phyloP scores from a whole-genome alignment of 257 asterid genomes.

The Voacanga thouarsii region DNA sequence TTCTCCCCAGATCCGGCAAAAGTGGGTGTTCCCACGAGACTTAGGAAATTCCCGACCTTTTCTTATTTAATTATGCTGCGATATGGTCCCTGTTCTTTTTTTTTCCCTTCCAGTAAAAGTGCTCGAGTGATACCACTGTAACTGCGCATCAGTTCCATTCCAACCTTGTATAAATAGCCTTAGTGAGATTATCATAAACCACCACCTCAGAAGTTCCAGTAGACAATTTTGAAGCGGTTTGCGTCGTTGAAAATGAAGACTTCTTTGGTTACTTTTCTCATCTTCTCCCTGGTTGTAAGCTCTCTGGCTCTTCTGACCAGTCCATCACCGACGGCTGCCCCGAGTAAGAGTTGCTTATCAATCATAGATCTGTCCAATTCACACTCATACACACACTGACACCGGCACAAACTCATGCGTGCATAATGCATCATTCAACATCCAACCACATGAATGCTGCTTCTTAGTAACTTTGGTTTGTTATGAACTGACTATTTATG shows the following conservation, averaged over 20 bases:
- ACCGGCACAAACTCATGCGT: too few species aligned
- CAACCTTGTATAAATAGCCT: neutral
- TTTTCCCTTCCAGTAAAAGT: neutral
- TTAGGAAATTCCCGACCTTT: neutral
- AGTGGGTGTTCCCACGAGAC: neutral
- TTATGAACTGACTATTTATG: neutral
- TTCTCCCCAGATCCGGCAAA: neutral
- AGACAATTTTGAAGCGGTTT: neutral
- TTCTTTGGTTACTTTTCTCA: slow-evolving; percentile 19
- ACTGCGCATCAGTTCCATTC: neutral
- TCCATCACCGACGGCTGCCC: slow-evolving; percentile 9
- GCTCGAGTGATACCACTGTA: neutral
- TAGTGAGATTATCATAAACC: neutral
- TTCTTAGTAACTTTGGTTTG: too few species aligned
- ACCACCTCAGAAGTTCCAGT: neutral
- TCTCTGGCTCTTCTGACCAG: slow-evolving; percentile 23
- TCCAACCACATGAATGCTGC: neutral
- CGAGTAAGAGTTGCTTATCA: slow-evolving; percentile 14
- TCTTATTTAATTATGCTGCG: too few species aligned
- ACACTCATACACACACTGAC: neutral
- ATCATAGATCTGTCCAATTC: neutral
- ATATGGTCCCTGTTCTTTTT: neutral
- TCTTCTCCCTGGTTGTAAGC: slow-evolving; percentile 26
- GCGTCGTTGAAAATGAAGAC: slow-evolving; percentile 32
- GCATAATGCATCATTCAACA: too few species aligned